A percentile compares a stretch with the other conserved stretches of the same genome.
Conservation (phyloP, 2,329 filamentous ascomycete genomes). For the Byssochlamys sp. region DNA sequence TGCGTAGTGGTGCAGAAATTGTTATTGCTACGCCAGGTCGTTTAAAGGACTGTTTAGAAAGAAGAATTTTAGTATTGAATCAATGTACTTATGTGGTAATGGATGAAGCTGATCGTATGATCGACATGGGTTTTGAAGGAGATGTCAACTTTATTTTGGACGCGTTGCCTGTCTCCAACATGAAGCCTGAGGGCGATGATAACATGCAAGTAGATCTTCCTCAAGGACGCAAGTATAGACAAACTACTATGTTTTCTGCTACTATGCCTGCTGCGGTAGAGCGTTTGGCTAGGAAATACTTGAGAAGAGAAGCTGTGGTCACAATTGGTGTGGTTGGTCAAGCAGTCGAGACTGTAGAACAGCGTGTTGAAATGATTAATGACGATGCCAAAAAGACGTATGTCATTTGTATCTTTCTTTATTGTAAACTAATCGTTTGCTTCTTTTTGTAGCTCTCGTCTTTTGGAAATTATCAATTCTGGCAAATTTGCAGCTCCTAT, state of each 20-base stretch:
- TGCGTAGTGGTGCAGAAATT: conserved; percentile 89
- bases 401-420: too few species aligned
- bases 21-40: conserved; percentile 95
- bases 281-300: conserved; percentile 91
- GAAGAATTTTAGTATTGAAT: conserved; percentile 78
- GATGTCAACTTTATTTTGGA: conserved; percentile 95
- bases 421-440: too few species aligned
- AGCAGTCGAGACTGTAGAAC: conserved; percentile 94
- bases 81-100: conserved; percentile 98
- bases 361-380: conserved; percentile 81
- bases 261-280: conserved; percentile 92
- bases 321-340: conserved; percentile 91
- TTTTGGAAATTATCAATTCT: conserved; percentile 78
- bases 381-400: conserved; percentile 96
- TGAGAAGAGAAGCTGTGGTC: conserved; percentile 83
- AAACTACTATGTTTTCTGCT: conserved; percentile 99
- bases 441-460: too few species aligned
- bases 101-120: conserved; percentile 99
- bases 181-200: conserved; percentile 90
- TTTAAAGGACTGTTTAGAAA: conserved; percentile 91
- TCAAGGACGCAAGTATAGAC: conserved; percentile 72
- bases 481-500: conserved; percentile 77
- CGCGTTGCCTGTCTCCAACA: conserved; percentile 80
- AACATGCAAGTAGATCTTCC: conserved; percentile 70
- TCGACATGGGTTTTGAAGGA: conserved; percentile 95